phyloP scores from a whole-genome alignment of 495 filamentous ascomycete genomes.

The Daldinia vernicosa region DNA sequence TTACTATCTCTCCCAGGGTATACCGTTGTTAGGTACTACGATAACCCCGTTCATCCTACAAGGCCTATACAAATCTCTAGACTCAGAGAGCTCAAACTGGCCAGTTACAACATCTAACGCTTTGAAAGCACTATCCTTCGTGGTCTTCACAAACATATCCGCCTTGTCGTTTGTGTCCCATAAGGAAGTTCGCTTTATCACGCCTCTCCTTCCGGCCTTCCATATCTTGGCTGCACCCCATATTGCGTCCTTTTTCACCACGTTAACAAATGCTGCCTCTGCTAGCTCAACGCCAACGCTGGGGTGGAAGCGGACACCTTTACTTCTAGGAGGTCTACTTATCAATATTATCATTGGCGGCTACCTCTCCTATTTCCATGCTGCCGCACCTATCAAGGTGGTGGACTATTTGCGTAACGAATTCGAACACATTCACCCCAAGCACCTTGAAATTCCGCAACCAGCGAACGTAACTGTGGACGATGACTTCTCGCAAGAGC shows the following conservation, averaged over 20 bases:
- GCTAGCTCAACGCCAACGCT: conserved; percentile 26
- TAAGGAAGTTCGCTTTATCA: conserved; percentile 98
- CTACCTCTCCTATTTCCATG: conserved; percentile 80
- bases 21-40: conserved; percentile 87
- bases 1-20: conserved; percentile 91
- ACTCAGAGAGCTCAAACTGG: conserved; percentile 43
- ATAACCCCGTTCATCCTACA: conserved; percentile 76
- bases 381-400: conserved; percentile 77
- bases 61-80: conserved; percentile 66
- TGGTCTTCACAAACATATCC: conserved; percentile 66
- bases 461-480: conserved; percentile 28
- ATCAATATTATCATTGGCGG: conserved; percentile 75
- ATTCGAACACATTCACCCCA: conserved; percentile 64
- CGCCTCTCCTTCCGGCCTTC: conserved; percentile 86
- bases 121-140: conserved; percentile 67
- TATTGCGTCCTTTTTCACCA: conserved; percentile 70
- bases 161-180: conserved; percentile 84
- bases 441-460: conserved; percentile 45
- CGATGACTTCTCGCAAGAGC: conserved; percentile 50
- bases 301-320: conserved; percentile 58
- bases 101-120: conserved; percentile 52
- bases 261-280: conserved; percentile 31
- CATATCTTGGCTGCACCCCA: conserved; percentile 80
- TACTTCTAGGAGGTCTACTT: conserved; percentile 66
- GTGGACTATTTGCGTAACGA: conserved; percentile 76